Base-by-base conservation (phyloP, 179 eudicot species). In the Nepenthes alata region DNA sequence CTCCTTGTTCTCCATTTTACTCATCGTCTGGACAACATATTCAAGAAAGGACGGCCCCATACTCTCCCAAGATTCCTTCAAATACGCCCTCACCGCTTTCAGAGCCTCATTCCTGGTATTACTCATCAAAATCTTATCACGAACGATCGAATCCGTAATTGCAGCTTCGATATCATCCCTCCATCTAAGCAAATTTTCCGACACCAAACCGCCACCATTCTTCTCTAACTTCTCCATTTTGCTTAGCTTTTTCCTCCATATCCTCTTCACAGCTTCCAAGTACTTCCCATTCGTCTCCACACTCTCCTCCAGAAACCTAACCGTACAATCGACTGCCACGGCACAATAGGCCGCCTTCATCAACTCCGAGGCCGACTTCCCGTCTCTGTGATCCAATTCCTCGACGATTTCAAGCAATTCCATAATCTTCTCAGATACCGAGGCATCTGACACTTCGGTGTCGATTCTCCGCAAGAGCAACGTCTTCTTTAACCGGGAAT, bases 11-110 rank as follows among this genome's bases (percentile, higher is more conserved):
- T 25, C 25, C 25, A 25, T 25, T 25, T 25, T 25, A 16, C 10
- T 3, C 57, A 15, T 11, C 5, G 10, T 8, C 34, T 52, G 54
- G 3, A 78, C 83, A 72, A 67, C 69, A 37, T 53, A 39, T 34
- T 88, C 86, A 4, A 91, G 69, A 76, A 84, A 84, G 2, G 95
- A 11, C 10, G 89, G 86, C 16, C 95, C 95, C 78, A 78, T 57
- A 25, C 59, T 56, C 57, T 53, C 69, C 87, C 80, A 84, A 3
- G 70, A 84, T 39, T 84, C 91, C 1, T n/a, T 57, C 51, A 91
- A 35, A 67, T 75, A 86, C 56, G 13, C 64, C 16, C 60, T 70
- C 41, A 91, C 75, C 2, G 74, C 78, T 66, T 68, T 77, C 68
- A 78, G 38, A 16, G 75, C 96, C 47, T 78, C 83, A 35, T 70